Base-by-base conservation (phyloP, 495 filamentous ascomycete species). In the Tuber umbilicatum region DNA sequence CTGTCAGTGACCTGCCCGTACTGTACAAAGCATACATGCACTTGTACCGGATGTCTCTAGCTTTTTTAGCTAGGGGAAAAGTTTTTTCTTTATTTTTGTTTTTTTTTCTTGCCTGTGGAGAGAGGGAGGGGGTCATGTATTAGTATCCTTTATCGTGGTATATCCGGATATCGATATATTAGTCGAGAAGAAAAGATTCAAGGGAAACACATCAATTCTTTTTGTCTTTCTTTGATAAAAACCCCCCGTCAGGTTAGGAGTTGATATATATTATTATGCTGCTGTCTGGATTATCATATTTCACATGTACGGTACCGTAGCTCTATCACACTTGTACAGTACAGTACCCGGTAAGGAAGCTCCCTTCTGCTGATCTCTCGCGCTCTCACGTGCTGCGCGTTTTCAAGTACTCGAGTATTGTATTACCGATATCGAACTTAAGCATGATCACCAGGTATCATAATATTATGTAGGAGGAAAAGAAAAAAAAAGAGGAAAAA, bases 11-110 rank as follows among this genome's bases (percentile, higher is more conserved):
- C 55, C 55, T 31, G n/a, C 55, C 55, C 31, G 55, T 64, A 55
- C 50, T 55, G 50, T 55, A 64, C 27, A 17, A 31, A 31, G n/a
- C n/a, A 64, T 31, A 64, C n/a, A 64, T 31, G 55, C n/a, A 27
- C 50, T 3, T 23, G 50, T 64, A 64, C 55, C 3, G 27, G 55
- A 27, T 64, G 55, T n/a, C 55, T 64, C 55, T 64, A 64, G 55
- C 27, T 27, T 64, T 64, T 55, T 64, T 64, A 31, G 55, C 27
- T 64, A 31, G 55, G 55, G n/a, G 43, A 79, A 45, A 38, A 64
- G 47, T 71, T 38, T 47, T 42, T 41, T 41, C 71, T 77, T 47
- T 71, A 45, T 68, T 41, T 70, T 47, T n/a, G 60, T 67, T 43
- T 50, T 55, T 75, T 71, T 38, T 35, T 64, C 55, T 12, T 31